Evolutionary conservation across 768 basidiomycete genomes (phyloP), one percentile per base, ranked within the genome.

Genomic region (Trametes sanguinea): DNA sequence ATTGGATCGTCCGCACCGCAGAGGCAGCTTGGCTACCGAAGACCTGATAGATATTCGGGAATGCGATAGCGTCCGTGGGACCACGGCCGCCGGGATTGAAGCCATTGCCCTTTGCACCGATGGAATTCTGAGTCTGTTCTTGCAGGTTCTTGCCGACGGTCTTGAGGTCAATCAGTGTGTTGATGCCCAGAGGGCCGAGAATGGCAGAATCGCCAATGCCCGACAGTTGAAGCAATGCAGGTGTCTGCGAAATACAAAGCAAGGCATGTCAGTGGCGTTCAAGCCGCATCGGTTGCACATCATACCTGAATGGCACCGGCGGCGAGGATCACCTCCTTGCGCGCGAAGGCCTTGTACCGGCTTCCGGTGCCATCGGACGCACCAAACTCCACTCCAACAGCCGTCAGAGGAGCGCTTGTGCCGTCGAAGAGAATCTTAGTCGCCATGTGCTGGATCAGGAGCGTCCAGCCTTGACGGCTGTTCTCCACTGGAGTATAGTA

Each of bases 121-220:
- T 32, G 30, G 57, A 53, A 48, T 55, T 64, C 57, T 55, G 45
- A 16, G 62, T 64, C 58, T 84, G 83, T 65, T 85, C 84, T 68
- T 85, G 84, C 29, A 86, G 76, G 68, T 86, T 85, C 71, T 76
- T 78, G 6, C 84, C 84, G 4, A 85, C 83, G 4, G 77, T 78
- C 62, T 77, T 77, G 32, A 84, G 72, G 57, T 83, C 71, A 43
- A 84, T 72, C n/a, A 74, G 71, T 3, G 80, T 77, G 11, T 65
- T 68, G 67, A 87, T 83, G 0, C 80, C 82, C 22, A 85, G 74
- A 1, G 78, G 73, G 0, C 66, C 67, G 0, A 86, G 79, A 22
- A 81, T 45, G 9, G 69, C 68, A 0, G 80, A 71, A 67, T 85
- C 82, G 2, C 85, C 85, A 58, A 86, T 81, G 0, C 85, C 85